These are phyloP conservation scores for Barnettozyma salicaria DNA, from an alignment of 805 yeast species.

Conservation along the genomic window DNA sequence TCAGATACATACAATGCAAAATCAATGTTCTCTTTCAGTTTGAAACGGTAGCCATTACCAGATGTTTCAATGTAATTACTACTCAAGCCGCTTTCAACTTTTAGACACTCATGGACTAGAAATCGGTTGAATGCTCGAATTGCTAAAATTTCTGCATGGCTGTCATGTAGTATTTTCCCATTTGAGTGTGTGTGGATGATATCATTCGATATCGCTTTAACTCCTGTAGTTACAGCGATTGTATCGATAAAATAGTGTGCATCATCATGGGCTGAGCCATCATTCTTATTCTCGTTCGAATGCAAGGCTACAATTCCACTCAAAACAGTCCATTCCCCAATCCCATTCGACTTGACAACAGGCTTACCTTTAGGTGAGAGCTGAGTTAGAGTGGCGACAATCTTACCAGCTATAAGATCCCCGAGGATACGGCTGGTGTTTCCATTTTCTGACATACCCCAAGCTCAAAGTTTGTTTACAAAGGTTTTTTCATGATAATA, in stretches of 20 bases:
- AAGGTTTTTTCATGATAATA: background rate
- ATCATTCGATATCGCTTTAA: conserved; percentile 64
- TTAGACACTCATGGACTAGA: conserved; percentile 17
- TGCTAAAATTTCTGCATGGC: conserved; percentile 83
- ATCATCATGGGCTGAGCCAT: conserved; percentile 14
- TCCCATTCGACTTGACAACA: conserved; percentile 51
- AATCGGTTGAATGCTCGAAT: conserved; percentile 58
- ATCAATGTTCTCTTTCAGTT: conserved; percentile 32
- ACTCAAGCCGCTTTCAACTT: conserved; percentile 2
- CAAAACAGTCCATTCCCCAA: conserved; percentile 76
- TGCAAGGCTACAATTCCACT: conserved; percentile 58
- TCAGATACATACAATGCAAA: conserved; percentile 65
- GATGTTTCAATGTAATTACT: conserved; percentile 12
- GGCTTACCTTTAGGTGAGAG: conserved; percentile 49
- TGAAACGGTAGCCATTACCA: conserved; percentile 18
- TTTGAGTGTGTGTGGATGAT: conserved; percentile 33
- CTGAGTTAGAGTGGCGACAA: conserved; percentile 4
- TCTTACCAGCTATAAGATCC: conserved; percentile 5
- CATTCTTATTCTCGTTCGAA: too few relatives aligned
- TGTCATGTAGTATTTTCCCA: conserved; percentile 75
- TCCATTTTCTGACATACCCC: background rate
- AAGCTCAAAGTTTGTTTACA: background rate
- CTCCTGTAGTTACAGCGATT: conserved; percentile 69
- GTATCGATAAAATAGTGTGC: conserved; percentile 27
- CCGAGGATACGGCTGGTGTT: conserved; percentile 7